Conservation (phyloP, 176 grass and related monocot species). For the Miscanthus lutarioriparius region DNA sequence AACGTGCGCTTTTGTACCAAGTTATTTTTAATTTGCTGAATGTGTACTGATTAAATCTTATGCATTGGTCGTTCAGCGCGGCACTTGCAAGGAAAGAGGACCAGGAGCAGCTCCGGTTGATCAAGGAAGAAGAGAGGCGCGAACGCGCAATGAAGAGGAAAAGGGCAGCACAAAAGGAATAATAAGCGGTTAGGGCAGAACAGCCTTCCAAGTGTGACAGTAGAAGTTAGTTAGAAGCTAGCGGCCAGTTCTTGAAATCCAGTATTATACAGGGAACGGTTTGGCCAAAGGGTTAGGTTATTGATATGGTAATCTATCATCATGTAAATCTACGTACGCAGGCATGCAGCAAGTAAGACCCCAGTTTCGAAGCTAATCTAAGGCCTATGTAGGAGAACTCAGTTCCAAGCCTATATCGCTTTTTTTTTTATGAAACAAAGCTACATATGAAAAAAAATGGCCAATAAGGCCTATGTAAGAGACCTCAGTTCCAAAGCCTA, state of each 20-base stretch:
- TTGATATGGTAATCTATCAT: background rate
- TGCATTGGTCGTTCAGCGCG: constrained; percentile 36
- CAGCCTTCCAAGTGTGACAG: background rate
- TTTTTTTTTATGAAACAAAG: too few species aligned
- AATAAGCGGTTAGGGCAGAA: background rate
- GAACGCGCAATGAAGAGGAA: constrained; percentile 49
- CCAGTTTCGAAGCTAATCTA: too few species aligned
- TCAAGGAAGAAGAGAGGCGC: constrained; percentile 61
- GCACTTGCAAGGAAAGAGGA: constrained; percentile 74
- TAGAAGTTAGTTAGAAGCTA: background rate
- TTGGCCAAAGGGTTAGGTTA: background rate
- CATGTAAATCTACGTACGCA: background rate
- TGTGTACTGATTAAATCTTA: background rate
- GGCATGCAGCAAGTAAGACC: too few species aligned
- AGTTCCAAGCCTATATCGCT: too few species aligned
- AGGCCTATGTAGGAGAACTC: too few species aligned
- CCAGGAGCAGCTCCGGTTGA: constrained; percentile 59
- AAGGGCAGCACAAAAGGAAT: constrained; percentile 8
- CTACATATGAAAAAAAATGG: too few species aligned
- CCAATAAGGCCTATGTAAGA: too few species aligned
- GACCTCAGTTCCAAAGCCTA: too few species aligned
- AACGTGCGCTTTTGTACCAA: background rate
- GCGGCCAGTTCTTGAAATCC: background rate
- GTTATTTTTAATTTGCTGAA: background rate
- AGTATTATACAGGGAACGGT: background rate